Evolutionary conservation across 768 basidiomycete species (phyloP).

Genomic region (Pilatotrama ljubarskyi): DNA sequence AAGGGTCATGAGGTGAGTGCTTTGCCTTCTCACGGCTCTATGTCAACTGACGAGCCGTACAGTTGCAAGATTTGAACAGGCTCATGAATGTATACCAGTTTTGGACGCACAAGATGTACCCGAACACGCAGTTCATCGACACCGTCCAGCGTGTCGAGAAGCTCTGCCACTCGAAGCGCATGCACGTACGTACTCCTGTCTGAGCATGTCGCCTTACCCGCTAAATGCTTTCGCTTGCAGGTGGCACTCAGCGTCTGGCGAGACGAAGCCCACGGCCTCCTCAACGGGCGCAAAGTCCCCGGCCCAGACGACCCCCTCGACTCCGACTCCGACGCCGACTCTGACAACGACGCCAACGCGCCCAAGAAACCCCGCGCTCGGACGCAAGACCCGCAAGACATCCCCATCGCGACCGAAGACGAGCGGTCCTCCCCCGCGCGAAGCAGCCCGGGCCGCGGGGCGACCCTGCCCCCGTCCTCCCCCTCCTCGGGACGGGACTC

Average conservation of each 20-base stretch:
- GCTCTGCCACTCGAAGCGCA: slow-evolving; percentile 79
- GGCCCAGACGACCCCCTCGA: slow-evolving; percentile 29
- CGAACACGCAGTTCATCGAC: slow-evolving; percentile 84
- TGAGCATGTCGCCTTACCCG: too few species aligned
- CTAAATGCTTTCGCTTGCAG: slow-evolving; percentile 41
- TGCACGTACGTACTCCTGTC: slow-evolving; percentile 61
- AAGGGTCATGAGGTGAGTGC: slow-evolving; percentile 86
- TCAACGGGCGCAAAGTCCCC: slow-evolving; percentile 37
- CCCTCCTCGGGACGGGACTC: slow-evolving; percentile 34
- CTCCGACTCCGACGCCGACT: slow-evolving; percentile 29
- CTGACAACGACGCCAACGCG: slow-evolving; percentile 25
- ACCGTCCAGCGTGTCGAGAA: slow-evolving; percentile 87
- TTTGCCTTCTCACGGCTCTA: too few species aligned
- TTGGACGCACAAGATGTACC: slow-evolving; percentile 93
- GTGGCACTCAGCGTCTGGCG: slow-evolving; percentile 75
- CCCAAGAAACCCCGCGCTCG: slow-evolving; percentile 24
- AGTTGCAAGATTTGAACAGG: slow-evolving; percentile 76
- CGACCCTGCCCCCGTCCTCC: slow-evolving; percentile 42
- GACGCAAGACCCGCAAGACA: slow-evolving; percentile 23
- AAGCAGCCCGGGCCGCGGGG: slow-evolving; percentile 42
- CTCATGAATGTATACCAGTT: slow-evolving; percentile 87
- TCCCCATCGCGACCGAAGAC: slow-evolving; percentile 15
- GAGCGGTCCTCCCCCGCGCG: slow-evolving; percentile 29
- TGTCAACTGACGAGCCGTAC: too few species aligned
- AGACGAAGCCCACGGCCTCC: slow-evolving; percentile 58